phyloP scores from a whole-genome alignment of 805 yeast genomes.

The Suhomyces sp. region DNA sequence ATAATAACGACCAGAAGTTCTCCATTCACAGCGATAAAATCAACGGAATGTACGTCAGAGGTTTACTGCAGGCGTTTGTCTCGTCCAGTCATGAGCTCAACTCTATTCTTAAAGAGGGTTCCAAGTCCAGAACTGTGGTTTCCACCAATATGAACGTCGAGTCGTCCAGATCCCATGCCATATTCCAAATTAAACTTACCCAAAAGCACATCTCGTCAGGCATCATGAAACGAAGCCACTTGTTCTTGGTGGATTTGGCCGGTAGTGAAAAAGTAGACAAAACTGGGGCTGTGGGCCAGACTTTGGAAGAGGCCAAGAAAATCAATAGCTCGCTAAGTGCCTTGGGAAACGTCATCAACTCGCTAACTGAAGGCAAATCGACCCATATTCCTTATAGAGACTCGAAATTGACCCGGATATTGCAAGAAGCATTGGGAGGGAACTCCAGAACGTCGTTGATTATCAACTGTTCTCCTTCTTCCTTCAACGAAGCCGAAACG shows the following conservation, averaged over 20 bases:
- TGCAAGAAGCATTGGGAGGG: conserved; percentile 81
- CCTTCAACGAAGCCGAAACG: conserved; percentile 58
- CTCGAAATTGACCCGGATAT: conserved; percentile 71
- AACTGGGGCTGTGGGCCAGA: conserved; percentile 73
- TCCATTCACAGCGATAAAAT: conserved; percentile 60
- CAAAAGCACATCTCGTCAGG: conserved; percentile 58
- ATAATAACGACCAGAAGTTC: conserved; percentile 27
- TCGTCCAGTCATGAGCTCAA: conserved; percentile 57
- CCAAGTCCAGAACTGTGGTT: conserved; percentile 51
- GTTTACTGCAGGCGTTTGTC: conserved; percentile 62
- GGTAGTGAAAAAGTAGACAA: conserved; percentile 81
- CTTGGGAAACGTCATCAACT: conserved; percentile 76
- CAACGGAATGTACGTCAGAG: conserved; percentile 68
- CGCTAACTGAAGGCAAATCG: conserved; percentile 66
- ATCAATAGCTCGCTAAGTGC: conserved; percentile 77
- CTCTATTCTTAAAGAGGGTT: conserved; percentile 57
- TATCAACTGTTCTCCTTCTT: conserved; percentile 68
- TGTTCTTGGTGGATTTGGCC: conserved; percentile 79
- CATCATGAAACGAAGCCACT: conserved; percentile 55
- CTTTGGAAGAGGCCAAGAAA: conserved; percentile 79
- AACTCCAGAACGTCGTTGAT: conserved; percentile 74
- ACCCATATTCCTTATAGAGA: conserved; percentile 73
- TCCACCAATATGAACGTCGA: conserved; percentile 69
- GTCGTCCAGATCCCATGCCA: conserved; percentile 78
- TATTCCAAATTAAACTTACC: conserved; percentile 64